A percentile compares a stretch with the other conserved stretches of the same genome.
Evolutionary conservation across 2,329 filamentous ascomycete genomes (phyloP).

Genomic region (Mollisiaceae sp.): DNA sequence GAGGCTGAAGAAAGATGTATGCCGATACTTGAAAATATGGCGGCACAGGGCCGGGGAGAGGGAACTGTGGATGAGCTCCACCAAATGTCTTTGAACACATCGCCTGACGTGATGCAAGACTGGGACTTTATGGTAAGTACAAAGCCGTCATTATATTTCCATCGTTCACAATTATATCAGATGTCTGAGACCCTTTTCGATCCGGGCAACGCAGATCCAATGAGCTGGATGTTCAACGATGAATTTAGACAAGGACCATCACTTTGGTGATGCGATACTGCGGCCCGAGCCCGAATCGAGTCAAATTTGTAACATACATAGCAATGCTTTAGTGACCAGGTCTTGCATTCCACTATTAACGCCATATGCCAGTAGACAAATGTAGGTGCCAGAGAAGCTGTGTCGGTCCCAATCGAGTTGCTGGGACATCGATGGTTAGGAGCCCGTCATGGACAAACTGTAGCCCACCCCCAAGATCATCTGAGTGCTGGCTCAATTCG

Average conservation of each 20-base stretch:
- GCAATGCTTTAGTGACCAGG: too few species aligned
- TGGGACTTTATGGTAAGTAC: slow-evolving; percentile 51
- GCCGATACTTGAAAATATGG: slow-evolving; percentile 44
- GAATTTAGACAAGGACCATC: slow-evolving; percentile 19
- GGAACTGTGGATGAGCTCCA: slow-evolving; percentile 20
- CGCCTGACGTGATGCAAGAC: slow-evolving; percentile 43
- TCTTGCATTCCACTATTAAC: too few species aligned
- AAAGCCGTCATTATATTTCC: slow-evolving; percentile 6
- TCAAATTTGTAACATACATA: too few species aligned
- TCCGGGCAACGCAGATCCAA: slow-evolving; percentile 30
- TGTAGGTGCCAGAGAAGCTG: too few species aligned
- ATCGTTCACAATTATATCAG: slow-evolving; percentile 31
- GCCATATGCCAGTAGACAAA: too few species aligned
- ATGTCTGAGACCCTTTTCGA: slow-evolving; percentile 42
- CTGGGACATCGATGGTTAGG: too few species aligned
- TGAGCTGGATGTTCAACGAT: slow-evolving; percentile 32
- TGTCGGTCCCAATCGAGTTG: too few species aligned
- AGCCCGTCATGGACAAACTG: too few species aligned
- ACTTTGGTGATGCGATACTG: slow-evolving; percentile 11
- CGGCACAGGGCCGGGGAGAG: slow-evolving; percentile 28
- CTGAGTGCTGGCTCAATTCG: too few species aligned
- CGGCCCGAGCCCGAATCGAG: too few species aligned
- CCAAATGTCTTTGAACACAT: slow-evolving; percentile 36
- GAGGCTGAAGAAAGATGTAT: slow-evolving; percentile 44
- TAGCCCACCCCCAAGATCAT: too few species aligned